Percentiles rank a stretch among this genome's conserved stretches.
These are phyloP conservation scores for Liriodendron chinense DNA, from an alignment of 164 flowering plant species.

Conservation along the genomic window DNA sequence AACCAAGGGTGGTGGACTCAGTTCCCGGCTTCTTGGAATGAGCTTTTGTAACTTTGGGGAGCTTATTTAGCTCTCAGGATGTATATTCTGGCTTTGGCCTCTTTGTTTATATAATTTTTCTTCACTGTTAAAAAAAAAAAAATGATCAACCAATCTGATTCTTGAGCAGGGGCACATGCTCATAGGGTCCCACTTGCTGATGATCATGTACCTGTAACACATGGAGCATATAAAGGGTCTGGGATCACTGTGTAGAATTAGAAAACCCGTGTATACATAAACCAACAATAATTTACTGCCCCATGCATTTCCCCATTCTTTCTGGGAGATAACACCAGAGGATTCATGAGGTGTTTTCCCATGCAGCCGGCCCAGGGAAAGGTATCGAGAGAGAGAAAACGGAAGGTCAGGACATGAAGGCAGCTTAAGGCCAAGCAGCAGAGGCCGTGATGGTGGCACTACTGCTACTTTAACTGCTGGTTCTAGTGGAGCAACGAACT, in stretches of 20 bases:
- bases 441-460: constrained; percentile 26
- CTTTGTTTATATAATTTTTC: too few relatives aligned
- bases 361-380: constrained; percentile 61
- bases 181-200: neutral
- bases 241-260: neutral
- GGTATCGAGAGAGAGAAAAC: constrained; percentile 82
- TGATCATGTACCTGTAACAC: neutral
- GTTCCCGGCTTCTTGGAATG: too few relatives aligned
- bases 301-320: neutral
- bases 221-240: neutral
- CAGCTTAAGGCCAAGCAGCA: constrained; percentile 43
- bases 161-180: neutral
- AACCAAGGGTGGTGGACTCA: too few relatives aligned
- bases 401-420: constrained; percentile 60
- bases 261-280: neutral
- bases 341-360: neutral
- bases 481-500: constrained; percentile 26
- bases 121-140: too few relatives aligned
- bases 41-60: too few relatives aligned
- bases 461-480: constrained; percentile 28
- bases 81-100: too few relatives aligned
- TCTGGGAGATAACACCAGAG: neutral
- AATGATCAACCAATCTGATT: neutral
- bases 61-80: too few relatives aligned
- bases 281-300: neutral